phyloP scores from a whole-genome alignment of 2,329 filamentous ascomycete genomes.

The Cercospora brassicicola region DNA sequence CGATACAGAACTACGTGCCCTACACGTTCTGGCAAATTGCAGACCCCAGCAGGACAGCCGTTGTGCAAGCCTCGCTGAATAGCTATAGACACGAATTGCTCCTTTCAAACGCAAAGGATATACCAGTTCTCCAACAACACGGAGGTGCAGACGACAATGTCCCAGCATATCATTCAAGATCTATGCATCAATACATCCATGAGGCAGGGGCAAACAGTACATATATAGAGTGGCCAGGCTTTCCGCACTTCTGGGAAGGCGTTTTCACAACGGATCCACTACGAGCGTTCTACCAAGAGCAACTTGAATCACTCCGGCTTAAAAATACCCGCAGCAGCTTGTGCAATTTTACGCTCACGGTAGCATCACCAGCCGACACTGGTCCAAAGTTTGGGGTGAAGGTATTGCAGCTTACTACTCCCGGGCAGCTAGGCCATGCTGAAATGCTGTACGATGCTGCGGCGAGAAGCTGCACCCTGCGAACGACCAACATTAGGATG shows the following conservation, averaged over 20 bases:
- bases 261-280: slow-evolving; percentile 56
- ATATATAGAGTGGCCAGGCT: slow-evolving; percentile 53
- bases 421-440: slow-evolving; percentile 54
- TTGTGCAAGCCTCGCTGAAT: slow-evolving; percentile 52
- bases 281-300: slow-evolving; percentile 49
- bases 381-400: slow-evolving; percentile 54
- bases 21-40: slow-evolving; percentile 57
- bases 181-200: slow-evolving; percentile 53
- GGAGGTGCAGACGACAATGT: slow-evolving; percentile 60
- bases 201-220: slow-evolving; percentile 45
- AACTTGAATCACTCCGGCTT: slow-evolving; percentile 34
- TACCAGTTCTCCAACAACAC: slow-evolving; percentile 59
- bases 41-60: slow-evolving; percentile 52
- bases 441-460: slow-evolving; percentile 40
- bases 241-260: slow-evolving; percentile 57
- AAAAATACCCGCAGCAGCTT: slow-evolving; percentile 28
- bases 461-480: slow-evolving; percentile 40
- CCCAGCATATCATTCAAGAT: slow-evolving; percentile 57
- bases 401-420: slow-evolving; percentile 52
- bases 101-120: slow-evolving; percentile 52
- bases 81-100: slow-evolving; percentile 59
- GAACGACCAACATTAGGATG: slow-evolving; percentile 46
- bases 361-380: slow-evolving; percentile 56
- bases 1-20: slow-evolving; percentile 60
- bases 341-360: slow-evolving; percentile 49